A percentile compares a stretch with the other conserved stretches of the same genome.
phyloP scores from a whole-genome alignment of 2,329 filamentous ascomycete genomes.

The Coniochaeta sp. region DNA sequence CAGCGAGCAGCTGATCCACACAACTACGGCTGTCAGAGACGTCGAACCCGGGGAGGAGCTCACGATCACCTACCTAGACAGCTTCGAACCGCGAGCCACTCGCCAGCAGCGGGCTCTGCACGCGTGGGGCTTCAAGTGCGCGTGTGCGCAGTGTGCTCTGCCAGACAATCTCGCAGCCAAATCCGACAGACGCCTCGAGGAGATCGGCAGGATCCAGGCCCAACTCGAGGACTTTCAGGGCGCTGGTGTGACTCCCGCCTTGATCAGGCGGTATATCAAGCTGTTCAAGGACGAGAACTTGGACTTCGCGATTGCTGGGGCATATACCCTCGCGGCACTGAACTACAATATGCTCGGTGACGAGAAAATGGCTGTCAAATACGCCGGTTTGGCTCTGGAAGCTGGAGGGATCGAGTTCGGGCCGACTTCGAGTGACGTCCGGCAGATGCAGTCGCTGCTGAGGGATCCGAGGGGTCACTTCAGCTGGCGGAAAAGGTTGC shows the following conservation, averaged over 20 bases:
- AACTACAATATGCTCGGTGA: constrained; percentile 25
- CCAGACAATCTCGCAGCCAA: constrained; percentile 8
- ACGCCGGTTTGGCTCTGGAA: constrained; percentile 20
- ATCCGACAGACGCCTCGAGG: constrained; percentile 20
- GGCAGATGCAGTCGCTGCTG: background rate
- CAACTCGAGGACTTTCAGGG: constrained; percentile 12
- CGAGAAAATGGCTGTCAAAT: constrained; percentile 18
- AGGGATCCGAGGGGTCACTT: background rate
- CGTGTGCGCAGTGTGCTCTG: constrained; percentile 20
- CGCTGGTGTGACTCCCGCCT: constrained; percentile 13
- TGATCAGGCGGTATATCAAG: constrained; percentile 14
- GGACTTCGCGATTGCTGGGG: constrained; percentile 19
- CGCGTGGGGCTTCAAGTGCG: constrained; percentile 24
- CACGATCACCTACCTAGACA: constrained; percentile 23
- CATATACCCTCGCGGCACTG: constrained; percentile 25
- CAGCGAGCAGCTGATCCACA: constrained; percentile 18
- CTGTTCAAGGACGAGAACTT: constrained; percentile 23
- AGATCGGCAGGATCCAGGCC: constrained; percentile 15
- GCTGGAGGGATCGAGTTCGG: constrained; percentile 21
- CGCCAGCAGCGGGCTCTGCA: constrained; percentile 17
- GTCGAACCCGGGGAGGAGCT: constrained; percentile 25
- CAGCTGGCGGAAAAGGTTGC: background rate
- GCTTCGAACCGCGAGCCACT: constrained; percentile 15
- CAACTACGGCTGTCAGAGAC: constrained; percentile 21
- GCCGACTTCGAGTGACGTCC: constrained; percentile 14